Base-by-base conservation (phyloP, 2,329 filamentous ascomycete species). In the Epichloe scottii region DNA sequence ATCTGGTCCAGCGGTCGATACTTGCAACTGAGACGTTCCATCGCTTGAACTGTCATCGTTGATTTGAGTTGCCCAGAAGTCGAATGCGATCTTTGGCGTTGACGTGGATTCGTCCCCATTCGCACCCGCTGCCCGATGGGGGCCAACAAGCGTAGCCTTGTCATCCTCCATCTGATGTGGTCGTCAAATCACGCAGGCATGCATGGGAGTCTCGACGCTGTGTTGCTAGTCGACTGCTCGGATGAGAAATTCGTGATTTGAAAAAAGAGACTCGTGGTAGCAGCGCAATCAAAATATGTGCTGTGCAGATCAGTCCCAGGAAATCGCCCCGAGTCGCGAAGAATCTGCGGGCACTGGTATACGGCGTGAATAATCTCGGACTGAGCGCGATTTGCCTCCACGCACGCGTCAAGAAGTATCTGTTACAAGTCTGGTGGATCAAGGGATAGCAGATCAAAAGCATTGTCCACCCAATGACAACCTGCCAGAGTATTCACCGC, bases 111-210 rank as follows among this genome's bases (percentile, higher is more conserved):
- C 26, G 26, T 40, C 38, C 21, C 12, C 17, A 30, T 38, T n/a
- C 14, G 4, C 19, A 17, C 15, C 35, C 23, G 17, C 39, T 23
- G 41, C 17, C 23, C 19, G 33, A 10, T 38, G 39, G n/a, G 21
- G 21, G 33, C 26, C 43, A 46, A 26, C 37, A 43, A 40, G 21
- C 37, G 46, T 48, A 14, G 26, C 23, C 26, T 48, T 49, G 8
- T 50, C 53, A 26, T 56, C 53, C 7, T 59, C 53, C 57, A 60
- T 60, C 50, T 54, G 51, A 15, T 19, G 19, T 12, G 42, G 40
- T 23, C 14, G 37, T 41, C 21, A 42, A 23, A 14, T 50, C 45
- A 47, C 38, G 46, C 33, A n/a, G 17, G 21, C 17, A 19, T 26
- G 33, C 19, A 23, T 39, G 26, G 19, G 8, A 23, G 19, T 35